Evolutionary conservation across 2,329 filamentous ascomycete species (phyloP).

Genomic region (Colletotrichum chrysophilum): DNA sequence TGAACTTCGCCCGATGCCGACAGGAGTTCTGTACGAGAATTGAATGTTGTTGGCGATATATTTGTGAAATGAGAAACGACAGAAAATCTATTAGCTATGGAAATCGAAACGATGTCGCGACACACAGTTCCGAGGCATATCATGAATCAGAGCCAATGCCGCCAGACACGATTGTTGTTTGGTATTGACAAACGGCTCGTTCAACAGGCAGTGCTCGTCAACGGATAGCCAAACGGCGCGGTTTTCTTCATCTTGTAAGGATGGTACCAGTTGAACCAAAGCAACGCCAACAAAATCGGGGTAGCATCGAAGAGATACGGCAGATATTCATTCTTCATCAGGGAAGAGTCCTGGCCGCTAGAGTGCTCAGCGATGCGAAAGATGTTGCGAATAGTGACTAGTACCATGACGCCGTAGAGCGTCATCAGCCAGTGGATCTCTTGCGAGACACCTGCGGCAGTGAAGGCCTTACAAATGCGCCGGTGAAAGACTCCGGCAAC

Average conservation of each 20-base stretch:
- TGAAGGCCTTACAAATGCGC: neutral
- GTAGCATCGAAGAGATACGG: neutral
- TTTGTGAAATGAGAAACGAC: neutral
- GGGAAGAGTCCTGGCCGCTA: neutral
- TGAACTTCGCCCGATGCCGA: neutral
- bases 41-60: neutral
- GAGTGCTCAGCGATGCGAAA: neutral
- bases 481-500: neutral
- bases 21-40: neutral
- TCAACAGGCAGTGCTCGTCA: neutral
- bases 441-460: neutral
- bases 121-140: neutral
- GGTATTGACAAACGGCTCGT: too few species aligned
- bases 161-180: neutral
- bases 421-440: neutral
- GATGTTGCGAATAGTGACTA: neutral
- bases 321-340: neutral
- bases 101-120: neutral
- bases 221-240: neutral
- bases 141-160: neutral
- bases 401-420: neutral
- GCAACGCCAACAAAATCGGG: neutral
- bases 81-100: neutral
- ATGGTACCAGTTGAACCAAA: neutral
- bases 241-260: neutral